Base-by-base conservation (phyloP, 83 land plant genomes). In the Diphasiastrum complanatum region DNA sequence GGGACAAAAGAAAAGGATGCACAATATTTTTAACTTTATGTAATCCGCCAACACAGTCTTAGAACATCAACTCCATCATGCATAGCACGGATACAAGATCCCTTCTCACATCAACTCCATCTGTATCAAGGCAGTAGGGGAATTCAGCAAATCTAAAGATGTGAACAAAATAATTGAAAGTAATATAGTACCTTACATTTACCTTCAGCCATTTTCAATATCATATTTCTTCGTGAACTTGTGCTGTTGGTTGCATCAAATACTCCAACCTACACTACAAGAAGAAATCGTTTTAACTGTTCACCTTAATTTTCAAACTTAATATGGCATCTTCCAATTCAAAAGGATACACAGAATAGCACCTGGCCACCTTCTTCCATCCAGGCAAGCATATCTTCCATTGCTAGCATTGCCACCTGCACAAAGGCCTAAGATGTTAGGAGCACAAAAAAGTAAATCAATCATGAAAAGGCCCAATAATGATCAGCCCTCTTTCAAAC, bases 281-380 rank as follows among this genome's bases (percentile, higher is more conserved):
- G 12, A 58, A 34, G n/a, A n/a, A n/a, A n/a, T n/a, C n/a, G n/a
- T n/a, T n/a, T n/a, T n/a, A n/a, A n/a, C n/a, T n/a, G n/a, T n/a
- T n/a, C n/a, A n/a, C n/a, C n/a, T n/a, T n/a, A n/a, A n/a, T n/a
- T n/a, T n/a, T n/a, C n/a, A n/a, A n/a, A n/a, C n/a, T n/a, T n/a
- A n/a, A n/a, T n/a, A n/a, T n/a, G n/a, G n/a, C n/a, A n/a, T n/a
- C n/a, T n/a, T n/a, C n/a, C n/a, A n/a, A n/a, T n/a, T n/a, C n/a
- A n/a, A n/a, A n/a, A n/a, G 16, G 12, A 16, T 16, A 16, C 43
- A 16, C 43, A 40, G 16, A 8, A 40, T 16, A 40, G 12, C 78
- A 89, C 99, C 89, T 95, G 99, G 63, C 99, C 99, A 65, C 99
- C 99, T 77, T 86, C 93, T 63, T 83, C 80, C 99, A 95, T 95